phyloP scores from a whole-genome alignment of 495 filamentous ascomycete genomes.

The Lepidopterella palustris region DNA sequence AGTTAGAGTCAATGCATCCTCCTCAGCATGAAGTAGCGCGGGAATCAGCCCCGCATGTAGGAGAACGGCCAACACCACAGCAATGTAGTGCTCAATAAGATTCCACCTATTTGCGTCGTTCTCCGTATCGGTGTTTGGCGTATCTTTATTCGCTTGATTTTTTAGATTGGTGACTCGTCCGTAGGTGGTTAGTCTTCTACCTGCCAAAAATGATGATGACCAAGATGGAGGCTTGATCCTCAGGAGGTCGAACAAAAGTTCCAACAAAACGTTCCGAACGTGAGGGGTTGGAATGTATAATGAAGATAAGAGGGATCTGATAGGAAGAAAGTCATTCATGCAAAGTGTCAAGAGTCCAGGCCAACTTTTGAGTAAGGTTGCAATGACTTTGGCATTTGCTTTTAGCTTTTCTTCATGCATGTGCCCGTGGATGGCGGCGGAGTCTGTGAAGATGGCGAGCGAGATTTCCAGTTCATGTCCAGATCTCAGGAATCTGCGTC shows the following conservation, averaged over 20 bases:
- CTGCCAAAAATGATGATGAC: slow-evolving; percentile 92
- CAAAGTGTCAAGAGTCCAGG: slow-evolving; percentile 77
- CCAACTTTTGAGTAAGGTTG: slow-evolving; percentile 89
- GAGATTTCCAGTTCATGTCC: slow-evolving; percentile 54
- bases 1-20: slow-evolving; percentile 65
- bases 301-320: slow-evolving; percentile 73
- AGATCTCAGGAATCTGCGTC: slow-evolving; percentile 69
- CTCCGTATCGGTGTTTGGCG: slow-evolving; percentile 44
- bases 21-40: slow-evolving; percentile 56
- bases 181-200: slow-evolving; percentile 84
- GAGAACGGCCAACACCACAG: slow-evolving; percentile 78
- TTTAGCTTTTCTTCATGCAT: slow-evolving; percentile 63
- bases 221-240: slow-evolving; percentile 93
- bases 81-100: slow-evolving; percentile 87
- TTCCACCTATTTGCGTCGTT: slow-evolving; percentile 66
- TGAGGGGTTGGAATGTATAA: slow-evolving; percentile 64
- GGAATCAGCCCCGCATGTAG: slow-evolving; percentile 73
- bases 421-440: slow-evolving; percentile 55
- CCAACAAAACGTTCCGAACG: slow-evolving; percentile 62
- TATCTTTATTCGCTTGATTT: slow-evolving; percentile 45
- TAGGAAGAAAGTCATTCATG: slow-evolving; percentile 74
- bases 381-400: slow-evolving; percentile 77
- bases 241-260: slow-evolving; percentile 83
- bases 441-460: slow-evolving; percentile 78
- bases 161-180: slow-evolving; percentile 87